Base-by-base conservation (phyloP, 768 basidiomycete genomes). In the Vishniacozyma victoriae region DNA sequence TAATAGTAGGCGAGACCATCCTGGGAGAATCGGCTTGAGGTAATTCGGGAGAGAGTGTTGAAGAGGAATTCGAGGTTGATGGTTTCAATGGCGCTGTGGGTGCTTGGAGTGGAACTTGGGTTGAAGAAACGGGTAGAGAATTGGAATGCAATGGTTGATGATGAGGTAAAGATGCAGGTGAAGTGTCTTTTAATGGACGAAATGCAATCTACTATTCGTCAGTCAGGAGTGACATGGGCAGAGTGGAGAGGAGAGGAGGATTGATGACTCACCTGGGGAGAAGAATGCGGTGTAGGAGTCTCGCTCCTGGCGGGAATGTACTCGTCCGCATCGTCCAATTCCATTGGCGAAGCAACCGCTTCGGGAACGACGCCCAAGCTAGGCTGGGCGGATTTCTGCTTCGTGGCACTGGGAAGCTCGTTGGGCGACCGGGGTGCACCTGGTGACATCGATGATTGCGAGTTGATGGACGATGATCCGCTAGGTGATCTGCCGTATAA, bases 251-350 rank as follows among this genome's bases (percentile, higher is more conserved):
- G 16, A 42, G 11, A 12, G 13, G 41, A 7, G 18, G 41, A 22
- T 16, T n/a, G 31, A 12, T 20, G 9, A 36, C 68, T 64, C 53
- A 72, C 70, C 51, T 69, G 66, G 33, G 70, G 70, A 31, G 65
- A 68, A 25, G 68, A 70, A 53, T 72, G 70, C 6, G 70, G 70
- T 5, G 70, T 72, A 13, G 70, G 70, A 4, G 70, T 72, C 16
- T 41, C 19, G 19, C 58, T 52, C 26, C 59, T 27, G 20, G 61
- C 59, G 13, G 57, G 54, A 14, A 50, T 41, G 22, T 60, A 54
- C 16, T 61, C 48, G 48, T 39, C 58, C 16, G 6, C 48, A 33
- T 4, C 42, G 22, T 41, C 24, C 39, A 15, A 41, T 37, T 25
- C 56, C 43, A 24, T 37, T 42, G n/a, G n/a, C n/a, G n/a, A n/a